Base-by-base conservation (phyloP, 164 flowering plant genomes). In the Vitis riparia region DNA sequence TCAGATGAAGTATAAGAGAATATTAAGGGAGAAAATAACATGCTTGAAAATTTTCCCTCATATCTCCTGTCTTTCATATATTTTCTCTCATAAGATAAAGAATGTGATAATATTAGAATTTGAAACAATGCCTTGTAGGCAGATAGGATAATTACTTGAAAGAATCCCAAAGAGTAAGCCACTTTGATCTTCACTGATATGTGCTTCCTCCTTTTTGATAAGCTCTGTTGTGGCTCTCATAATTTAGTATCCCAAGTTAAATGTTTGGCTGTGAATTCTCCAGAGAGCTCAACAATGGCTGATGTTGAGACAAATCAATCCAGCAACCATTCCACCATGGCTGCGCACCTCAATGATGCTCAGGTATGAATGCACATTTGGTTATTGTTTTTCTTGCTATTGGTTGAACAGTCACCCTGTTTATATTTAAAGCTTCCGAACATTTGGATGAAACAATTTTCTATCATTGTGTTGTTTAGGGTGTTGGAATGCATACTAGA, bases 401-500 rank as follows among this genome's bases (percentile, higher is more conserved):
- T 50, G 29, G 19, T 53, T 53, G 58, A 55, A 52, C 19, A 11
- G 3, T 66, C 5, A 2, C 6, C 19, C 9, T 17, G 7, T 16
- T 50, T 51, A 19, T 49, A n/a, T 15, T 15, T 14, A 15, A 29
- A 32, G 19, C 5, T 60, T 55, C 47, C 47, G 14, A 11, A 59
- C 27, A 9, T 66, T 67, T 23, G 11, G 27, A 52, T 52, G 51
- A 63, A 30, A 75, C 17, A 62, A 13, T 37, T 62, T 76, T 62
- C 37, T 30, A 5, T 37, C 8, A 10, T 70, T 9, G 55, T 71
- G 29, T 73, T 74, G 61, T 55, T 64, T 62, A 94, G 97, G 89
- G 83, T 66, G 71, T 51, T 66, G 92, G 91, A 63, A 30, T 88
- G 66, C 99, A 94, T 78, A 86, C 90, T 51, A 92, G 99, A 68